Evolutionary conservation across 768 basidiomycete genomes (phyloP).

Genomic region (Phylloporus rhodoxanthus): DNA sequence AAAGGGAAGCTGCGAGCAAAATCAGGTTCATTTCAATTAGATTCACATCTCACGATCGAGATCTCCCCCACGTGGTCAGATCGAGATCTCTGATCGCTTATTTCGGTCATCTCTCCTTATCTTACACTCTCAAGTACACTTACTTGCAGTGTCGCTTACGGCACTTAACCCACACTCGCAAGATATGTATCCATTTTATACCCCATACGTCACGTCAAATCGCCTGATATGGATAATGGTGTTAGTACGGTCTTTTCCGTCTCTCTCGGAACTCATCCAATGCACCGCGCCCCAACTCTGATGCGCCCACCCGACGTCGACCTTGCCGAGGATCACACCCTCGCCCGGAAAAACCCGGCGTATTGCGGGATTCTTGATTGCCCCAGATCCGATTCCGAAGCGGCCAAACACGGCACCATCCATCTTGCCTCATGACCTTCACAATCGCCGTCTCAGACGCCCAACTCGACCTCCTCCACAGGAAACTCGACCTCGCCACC

Average conservation of each 20-base stretch:
- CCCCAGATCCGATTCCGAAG: too few species aligned
- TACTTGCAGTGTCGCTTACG: too few species aligned
- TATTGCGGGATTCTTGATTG: not conserved
- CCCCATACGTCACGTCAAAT: too few species aligned
- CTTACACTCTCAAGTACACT: too few species aligned
- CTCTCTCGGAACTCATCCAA: too few species aligned
- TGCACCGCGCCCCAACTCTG: not conserved
- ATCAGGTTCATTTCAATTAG: slow-evolving; percentile 32
- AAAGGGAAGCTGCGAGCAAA: slow-evolving; percentile 26
- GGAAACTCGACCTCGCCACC: slow-evolving; percentile 42
- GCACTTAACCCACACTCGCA: too few species aligned
- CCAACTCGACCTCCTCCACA: slow-evolving; percentile 34
- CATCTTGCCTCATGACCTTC: slow-evolving; percentile 37
- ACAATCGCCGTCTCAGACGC: slow-evolving; percentile 41
- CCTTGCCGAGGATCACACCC: too few species aligned
- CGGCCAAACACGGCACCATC: not conserved
- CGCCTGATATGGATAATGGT: too few species aligned
- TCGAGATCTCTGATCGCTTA: slow-evolving; percentile 25
- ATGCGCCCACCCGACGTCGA: not conserved
- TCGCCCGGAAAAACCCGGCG: not conserved
- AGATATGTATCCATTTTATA: too few species aligned
- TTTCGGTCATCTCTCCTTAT: not conserved
- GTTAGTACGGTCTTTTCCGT: too few species aligned
- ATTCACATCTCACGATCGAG: slow-evolving; percentile 32
- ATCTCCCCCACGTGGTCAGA: slow-evolving; percentile 28